Evolutionary conservation across 495 filamentous ascomycete genomes (phyloP).

Genomic region (Thozetella sp.): DNA sequence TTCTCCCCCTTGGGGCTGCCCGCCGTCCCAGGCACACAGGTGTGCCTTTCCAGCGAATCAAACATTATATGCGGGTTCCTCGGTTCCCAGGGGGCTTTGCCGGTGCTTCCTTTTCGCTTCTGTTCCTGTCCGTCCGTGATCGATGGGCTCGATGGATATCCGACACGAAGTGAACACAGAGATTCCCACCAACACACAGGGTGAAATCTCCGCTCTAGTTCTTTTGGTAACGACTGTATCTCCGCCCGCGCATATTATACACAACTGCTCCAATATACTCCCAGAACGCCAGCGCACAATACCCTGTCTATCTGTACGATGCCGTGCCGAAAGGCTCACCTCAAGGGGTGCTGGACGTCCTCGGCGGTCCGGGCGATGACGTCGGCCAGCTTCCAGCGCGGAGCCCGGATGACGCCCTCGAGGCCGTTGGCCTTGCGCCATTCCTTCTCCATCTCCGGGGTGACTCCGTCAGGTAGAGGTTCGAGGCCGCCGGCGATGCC

Average conservation of each 20-base stretch:
- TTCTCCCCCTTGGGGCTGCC: no score
- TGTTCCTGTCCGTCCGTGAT: background rate
- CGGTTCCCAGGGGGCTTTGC: no score
- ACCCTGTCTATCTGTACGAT: background rate
- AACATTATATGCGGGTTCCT: background rate
- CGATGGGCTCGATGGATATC: background rate
- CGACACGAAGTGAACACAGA: conserved; percentile 1
- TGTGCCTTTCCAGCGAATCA: background rate
- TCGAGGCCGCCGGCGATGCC: conserved; percentile 87
- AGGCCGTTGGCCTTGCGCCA: conserved; percentile 60
- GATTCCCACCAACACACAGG: background rate
- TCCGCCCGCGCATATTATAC: background rate
- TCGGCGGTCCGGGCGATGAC: conserved; percentile 77
- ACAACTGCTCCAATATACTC: background rate
- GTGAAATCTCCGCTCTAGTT: background rate
- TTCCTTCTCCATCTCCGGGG: conserved; percentile 71
- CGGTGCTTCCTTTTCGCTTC: no score
- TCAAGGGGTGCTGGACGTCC: conserved; percentile 73
- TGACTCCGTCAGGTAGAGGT: conserved; percentile 68
- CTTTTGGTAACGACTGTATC: conserved; percentile 1
- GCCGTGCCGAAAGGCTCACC: conserved; percentile 37
- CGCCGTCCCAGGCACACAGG: no score
- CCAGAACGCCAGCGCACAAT: background rate
- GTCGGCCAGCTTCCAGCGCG: conserved; percentile 81
- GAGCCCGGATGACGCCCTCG: conserved; percentile 58